These are phyloP conservation scores for Ustilago esculenta DNA, from an alignment of 1,284 basidiomycete genomes.

Conservation along the genomic window DNA sequence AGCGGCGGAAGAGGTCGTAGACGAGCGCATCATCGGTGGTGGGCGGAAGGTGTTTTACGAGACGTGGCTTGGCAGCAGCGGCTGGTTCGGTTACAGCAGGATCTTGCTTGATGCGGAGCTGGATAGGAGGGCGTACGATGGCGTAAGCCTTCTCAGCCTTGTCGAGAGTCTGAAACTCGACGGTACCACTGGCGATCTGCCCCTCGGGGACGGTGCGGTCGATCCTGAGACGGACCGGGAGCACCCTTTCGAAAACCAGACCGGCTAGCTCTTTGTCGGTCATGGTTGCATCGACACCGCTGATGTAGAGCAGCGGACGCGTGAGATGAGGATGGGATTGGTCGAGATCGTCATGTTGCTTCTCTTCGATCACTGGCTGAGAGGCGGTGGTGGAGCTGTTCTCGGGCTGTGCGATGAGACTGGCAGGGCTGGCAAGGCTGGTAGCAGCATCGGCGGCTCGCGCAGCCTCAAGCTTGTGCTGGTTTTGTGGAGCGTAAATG, in stretches of 20 bases:
- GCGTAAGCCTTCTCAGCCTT: constrained; percentile 62
- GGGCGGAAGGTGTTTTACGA: constrained; percentile 58
- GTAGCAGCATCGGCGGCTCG: constrained; percentile 18
- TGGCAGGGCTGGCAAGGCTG: background rate
- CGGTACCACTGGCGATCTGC: constrained; percentile 45
- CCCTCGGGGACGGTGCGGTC: constrained; percentile 35
- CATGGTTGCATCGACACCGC: constrained; percentile 44
- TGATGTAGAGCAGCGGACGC: constrained; percentile 48
- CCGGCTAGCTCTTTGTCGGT: constrained; percentile 55
- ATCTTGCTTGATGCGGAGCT: constrained; percentile 38
- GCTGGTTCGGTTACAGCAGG: constrained; percentile 26
- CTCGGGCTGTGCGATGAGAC: constrained; percentile 1
- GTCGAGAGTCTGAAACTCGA: constrained; percentile 59
- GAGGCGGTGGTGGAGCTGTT: background rate
- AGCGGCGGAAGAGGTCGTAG: constrained; percentile 59
- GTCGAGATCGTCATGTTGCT: constrained; percentile 3
- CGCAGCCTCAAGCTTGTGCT: constrained; percentile 36
- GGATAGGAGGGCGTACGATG: constrained; percentile 41
- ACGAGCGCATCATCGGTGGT: constrained; percentile 47
- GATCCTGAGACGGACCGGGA: constrained; percentile 56
- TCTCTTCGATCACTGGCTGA: background rate
- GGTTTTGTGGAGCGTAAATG: constrained; percentile 55
- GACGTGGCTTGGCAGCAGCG: constrained; percentile 47
- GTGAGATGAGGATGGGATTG: constrained; percentile 49
- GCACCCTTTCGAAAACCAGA: constrained; percentile 42